Conservation (phyloP, 1,284 basidiomycete genomes). For the Cryptococcus depauperatus region DNA sequence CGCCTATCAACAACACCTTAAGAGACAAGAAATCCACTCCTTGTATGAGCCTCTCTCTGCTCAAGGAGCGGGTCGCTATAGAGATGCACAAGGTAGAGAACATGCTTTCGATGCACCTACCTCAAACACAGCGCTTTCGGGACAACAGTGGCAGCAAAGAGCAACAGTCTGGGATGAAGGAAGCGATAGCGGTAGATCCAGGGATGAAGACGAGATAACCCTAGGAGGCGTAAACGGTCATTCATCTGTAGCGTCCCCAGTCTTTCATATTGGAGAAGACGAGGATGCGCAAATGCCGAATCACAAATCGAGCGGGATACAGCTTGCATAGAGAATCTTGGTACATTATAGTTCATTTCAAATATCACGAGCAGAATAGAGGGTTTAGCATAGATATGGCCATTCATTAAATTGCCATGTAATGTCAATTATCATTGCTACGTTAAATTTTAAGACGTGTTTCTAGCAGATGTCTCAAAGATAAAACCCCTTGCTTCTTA, state of each 20-base stretch:
- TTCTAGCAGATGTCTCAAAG: constrained; percentile 25
- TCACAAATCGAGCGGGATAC: neutral
- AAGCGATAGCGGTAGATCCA: neutral
- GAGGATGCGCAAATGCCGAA: constrained; percentile 9
- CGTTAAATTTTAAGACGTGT: neutral
- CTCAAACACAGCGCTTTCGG: neutral
- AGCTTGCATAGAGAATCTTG: constrained; percentile 3
- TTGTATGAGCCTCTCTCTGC: constrained; percentile 40
- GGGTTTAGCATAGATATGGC: too few species aligned
- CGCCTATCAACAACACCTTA: constrained; percentile 22
- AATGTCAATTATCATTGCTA: neutral
- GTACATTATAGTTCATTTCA: too few species aligned
- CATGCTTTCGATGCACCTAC: constrained; percentile 22
- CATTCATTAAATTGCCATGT: too few species aligned
- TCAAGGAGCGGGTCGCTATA: constrained; percentile 22
- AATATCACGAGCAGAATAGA: too few species aligned
- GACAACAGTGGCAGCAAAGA: neutral
- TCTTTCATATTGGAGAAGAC: constrained; percentile 25
- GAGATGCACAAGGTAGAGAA: constrained; percentile 37
- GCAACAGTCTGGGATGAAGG: constrained; percentile 5
- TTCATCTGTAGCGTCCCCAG: neutral
- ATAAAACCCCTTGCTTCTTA: constrained; percentile 6
- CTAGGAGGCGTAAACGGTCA: neutral
- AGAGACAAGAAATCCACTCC: constrained; percentile 29
- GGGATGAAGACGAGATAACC: neutral